Conservation (phyloP, 257 asterid species). For the Agastache rugosa region DNA sequence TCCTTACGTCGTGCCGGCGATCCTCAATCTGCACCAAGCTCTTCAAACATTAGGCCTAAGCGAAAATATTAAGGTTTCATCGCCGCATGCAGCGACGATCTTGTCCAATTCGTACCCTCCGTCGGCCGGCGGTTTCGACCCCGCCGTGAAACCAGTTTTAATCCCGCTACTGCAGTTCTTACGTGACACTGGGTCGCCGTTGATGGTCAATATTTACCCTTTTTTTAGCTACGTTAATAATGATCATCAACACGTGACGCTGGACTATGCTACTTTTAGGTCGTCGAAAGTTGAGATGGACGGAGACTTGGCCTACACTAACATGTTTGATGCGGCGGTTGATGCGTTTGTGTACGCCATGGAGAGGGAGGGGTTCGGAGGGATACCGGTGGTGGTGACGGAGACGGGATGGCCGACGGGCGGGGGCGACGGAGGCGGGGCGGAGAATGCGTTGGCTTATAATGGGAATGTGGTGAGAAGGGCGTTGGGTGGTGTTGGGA, state of each 20-base stretch:
- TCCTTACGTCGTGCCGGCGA: constrained; percentile 57
- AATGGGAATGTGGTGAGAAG: constrained; percentile 60
- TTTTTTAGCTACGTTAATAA: constrained; percentile 58
- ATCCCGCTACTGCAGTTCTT: constrained; percentile 54
- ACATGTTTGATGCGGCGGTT: constrained; percentile 66
- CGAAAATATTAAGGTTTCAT: constrained; percentile 53
- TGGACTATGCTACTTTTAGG: constrained; percentile 64
- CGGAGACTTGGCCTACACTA: constrained; percentile 49
- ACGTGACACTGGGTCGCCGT: constrained; percentile 49
- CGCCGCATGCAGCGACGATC: constrained; percentile 62
- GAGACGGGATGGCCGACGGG: constrained; percentile 85
- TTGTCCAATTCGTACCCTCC: constrained; percentile 67
- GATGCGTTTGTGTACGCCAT: constrained; percentile 72
- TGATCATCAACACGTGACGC: constrained; percentile 33
- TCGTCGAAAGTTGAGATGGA: constrained; percentile 46
- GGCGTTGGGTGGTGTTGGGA: constrained; percentile 57
- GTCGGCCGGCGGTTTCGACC: constrained; percentile 53
- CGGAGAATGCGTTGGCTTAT: constrained; percentile 63
- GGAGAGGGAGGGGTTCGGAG: constrained; percentile 72
- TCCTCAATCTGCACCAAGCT: constrained; percentile 55
- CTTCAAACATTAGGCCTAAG: constrained; percentile 53
- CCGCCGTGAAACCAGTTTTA: constrained; percentile 37
- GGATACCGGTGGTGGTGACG: constrained; percentile 70
- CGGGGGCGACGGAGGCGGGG: constrained; percentile 57
- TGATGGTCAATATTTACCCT: constrained; percentile 75